These are phyloP conservation scores for Chaetomiaceae sp. DNA, from an alignment of 2,329 filamentous ascomycete species.

Conservation along the genomic window DNA sequence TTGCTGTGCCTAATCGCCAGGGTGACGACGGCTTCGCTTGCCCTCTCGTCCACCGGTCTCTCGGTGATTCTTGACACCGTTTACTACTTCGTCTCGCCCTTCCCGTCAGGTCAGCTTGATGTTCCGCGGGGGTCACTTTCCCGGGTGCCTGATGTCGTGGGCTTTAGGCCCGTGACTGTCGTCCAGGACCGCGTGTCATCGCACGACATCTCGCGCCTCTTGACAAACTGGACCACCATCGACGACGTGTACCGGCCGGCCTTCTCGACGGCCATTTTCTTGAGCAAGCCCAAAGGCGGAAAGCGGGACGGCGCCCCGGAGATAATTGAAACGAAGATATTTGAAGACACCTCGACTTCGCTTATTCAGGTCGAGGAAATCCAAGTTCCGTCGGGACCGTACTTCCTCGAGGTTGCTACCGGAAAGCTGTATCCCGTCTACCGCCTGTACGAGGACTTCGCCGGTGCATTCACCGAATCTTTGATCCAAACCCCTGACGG, in stretches of 20 bases:
- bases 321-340: conserved; percentile 4
- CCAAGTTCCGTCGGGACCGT: conserved; percentile 30
- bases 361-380: conserved; percentile 18
- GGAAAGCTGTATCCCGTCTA: conserved; percentile 31
- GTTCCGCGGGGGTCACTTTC: conserved; percentile 15
- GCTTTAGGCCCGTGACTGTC: conserved; percentile 32
- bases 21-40: conserved; percentile 11
- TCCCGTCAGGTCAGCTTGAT: conserved; percentile 25
- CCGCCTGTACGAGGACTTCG: conserved; percentile 32
- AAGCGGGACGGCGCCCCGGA: conserved; percentile 5
- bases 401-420: conserved; percentile 31
- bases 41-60: conserved; percentile 28
- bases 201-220: conserved; percentile 22
- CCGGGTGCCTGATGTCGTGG: conserved; percentile 23
- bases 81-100: conserved; percentile 32
- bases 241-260: conserved; percentile 28
- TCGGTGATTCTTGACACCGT: conserved; percentile 29
- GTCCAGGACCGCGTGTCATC: conserved; percentile 23
- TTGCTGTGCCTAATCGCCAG: no score
- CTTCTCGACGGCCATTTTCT: conserved; percentile 24
- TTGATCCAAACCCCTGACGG: conserved; percentile 29
- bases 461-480: conserved; percentile 28
- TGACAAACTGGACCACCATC: conserved; percentile 28
- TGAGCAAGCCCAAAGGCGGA: conserved; percentile 14
- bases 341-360: conserved; percentile 12